Conservation (phyloP, 805 yeast species). For the Ogataea pilisensis region DNA sequence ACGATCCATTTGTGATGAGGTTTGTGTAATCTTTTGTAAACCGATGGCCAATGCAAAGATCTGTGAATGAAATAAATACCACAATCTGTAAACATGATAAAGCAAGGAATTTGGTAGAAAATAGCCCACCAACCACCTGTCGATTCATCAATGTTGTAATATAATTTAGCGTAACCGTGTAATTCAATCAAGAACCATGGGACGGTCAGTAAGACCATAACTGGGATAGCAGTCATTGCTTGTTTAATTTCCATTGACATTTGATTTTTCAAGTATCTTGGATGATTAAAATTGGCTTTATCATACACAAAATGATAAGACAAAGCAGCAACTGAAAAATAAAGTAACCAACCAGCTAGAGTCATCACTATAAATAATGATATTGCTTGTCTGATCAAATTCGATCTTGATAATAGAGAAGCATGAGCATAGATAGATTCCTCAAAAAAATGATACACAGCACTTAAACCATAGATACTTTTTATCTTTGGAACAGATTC, state of each 20-base stretch:
- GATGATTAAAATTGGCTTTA: slow-evolving; percentile 88
- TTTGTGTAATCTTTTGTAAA: slow-evolving; percentile 85
- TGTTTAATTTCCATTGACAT: slow-evolving; percentile 76
- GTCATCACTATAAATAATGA: slow-evolving; percentile 67
- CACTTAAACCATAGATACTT: slow-evolving; percentile 36
- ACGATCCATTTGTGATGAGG: slow-evolving; percentile 99
- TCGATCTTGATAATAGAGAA: slow-evolving; percentile 72
- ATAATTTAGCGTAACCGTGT: slow-evolving; percentile 77
- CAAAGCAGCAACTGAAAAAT: slow-evolving; percentile 68
- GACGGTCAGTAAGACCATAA: slow-evolving; percentile 79
- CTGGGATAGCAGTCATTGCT: slow-evolving; percentile 80
- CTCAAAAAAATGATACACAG: slow-evolving; percentile 53
- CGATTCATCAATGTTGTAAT: slow-evolving; percentile 57
- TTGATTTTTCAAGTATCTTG: slow-evolving; percentile 92
- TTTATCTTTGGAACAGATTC: slow-evolving; percentile 43
- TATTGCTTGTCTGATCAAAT: slow-evolving; percentile 63
- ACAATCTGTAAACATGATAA: slow-evolving; percentile 90
- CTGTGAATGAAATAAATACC: slow-evolving; percentile 90
- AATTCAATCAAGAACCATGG: slow-evolving; percentile 89
- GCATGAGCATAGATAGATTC: slow-evolving; percentile 52
- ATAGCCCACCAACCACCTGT: slow-evolving; percentile 69
- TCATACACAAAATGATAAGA: slow-evolving; percentile 81
- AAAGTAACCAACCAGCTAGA: slow-evolving; percentile 82
- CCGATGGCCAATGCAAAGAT: slow-evolving; percentile 86
- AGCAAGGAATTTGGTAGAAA: slow-evolving; percentile 64